Conservation (phyloP, 2,329 filamentous ascomycete genomes). For the Colletotrichum higginsianum region DNA sequence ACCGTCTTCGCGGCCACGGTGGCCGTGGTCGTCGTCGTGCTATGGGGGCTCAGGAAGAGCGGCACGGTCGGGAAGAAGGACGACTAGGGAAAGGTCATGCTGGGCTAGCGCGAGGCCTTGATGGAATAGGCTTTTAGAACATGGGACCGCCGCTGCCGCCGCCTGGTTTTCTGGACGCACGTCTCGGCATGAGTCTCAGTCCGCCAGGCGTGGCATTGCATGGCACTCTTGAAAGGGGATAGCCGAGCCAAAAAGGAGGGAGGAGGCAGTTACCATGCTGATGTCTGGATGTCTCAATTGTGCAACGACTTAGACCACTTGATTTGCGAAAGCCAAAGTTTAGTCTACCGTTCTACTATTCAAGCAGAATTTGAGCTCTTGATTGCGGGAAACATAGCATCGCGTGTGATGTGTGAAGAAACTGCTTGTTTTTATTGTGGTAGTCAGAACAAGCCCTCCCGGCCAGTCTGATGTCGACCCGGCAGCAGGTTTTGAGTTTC, state of each 20-base stretch:
- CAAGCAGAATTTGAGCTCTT: background rate
- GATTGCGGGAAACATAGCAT: background rate
- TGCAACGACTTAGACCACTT: no score
- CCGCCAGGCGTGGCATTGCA: background rate
- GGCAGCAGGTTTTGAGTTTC: conserved; percentile 13
- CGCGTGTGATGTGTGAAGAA: background rate
- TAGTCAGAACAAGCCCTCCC: background rate
- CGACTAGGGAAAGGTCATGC: conserved; percentile 8
- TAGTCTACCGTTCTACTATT: no score
- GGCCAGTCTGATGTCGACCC: conserved; percentile 9
- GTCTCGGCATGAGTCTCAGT: background rate
- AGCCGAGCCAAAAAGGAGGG: background rate
- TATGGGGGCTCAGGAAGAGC: conserved; percentile 60
- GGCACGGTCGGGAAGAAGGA: conserved; percentile 65
- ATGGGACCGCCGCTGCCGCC: conserved; percentile 12
- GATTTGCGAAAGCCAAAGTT: background rate
- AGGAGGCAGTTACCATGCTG: background rate
- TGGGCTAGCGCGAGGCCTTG: conserved; percentile 8
- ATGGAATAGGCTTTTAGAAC: background rate
- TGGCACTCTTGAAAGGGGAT: background rate
- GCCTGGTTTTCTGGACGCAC: background rate
- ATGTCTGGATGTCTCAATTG: background rate
- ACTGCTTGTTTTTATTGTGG: background rate
- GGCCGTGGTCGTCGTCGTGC: conserved; percentile 54
- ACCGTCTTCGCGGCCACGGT: conserved; percentile 62